Evolutionary conservation across 768 basidiomycete species (phyloP).

Genomic region (Symmetrospora coprosmae): DNA sequence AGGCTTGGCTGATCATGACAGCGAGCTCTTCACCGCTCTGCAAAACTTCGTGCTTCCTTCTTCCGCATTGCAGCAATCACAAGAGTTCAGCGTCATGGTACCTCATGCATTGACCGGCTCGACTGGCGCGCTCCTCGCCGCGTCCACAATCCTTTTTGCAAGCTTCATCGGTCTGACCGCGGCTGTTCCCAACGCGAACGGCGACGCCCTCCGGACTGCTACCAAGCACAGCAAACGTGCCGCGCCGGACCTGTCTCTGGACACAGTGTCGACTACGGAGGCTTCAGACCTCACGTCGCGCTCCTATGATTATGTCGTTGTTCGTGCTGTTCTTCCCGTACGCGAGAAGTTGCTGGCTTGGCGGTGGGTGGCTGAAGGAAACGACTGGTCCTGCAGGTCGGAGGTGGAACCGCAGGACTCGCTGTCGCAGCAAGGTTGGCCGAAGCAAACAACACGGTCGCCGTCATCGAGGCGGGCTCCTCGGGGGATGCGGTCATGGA

Average conservation of each 20-base stretch:
- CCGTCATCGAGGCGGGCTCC: slow-evolving; percentile 36
- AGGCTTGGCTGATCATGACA: too few relatives aligned
- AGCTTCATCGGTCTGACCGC: too few relatives aligned
- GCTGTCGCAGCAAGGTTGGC: slow-evolving; percentile 35
- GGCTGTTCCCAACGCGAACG: too few relatives aligned
- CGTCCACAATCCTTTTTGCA: too few relatives aligned
- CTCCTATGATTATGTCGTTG: slow-evolving; percentile 17
- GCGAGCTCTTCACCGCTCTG: too few relatives aligned
- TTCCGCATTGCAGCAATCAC: too few relatives aligned
- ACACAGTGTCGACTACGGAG: slow-evolving; percentile 9
- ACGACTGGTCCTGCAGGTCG: slow-evolving; percentile 3
- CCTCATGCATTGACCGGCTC: too few relatives aligned
- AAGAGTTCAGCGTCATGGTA: too few relatives aligned
- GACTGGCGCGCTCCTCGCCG: too few relatives aligned
- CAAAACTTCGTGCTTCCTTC: too few relatives aligned
- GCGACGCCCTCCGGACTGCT: too few relatives aligned
- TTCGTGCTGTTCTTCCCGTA: not conserved
- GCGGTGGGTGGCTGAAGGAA: not conserved
- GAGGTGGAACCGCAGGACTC: slow-evolving; percentile 35
- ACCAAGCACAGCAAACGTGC: too few relatives aligned
- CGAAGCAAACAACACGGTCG: slow-evolving; percentile 28
- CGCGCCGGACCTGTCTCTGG: not conserved
- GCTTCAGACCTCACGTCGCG: not conserved
- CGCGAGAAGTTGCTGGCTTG: not conserved
- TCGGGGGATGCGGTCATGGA: slow-evolving; percentile 25